A percentile compares a stretch with the other conserved stretches of the same genome.
phyloP scores from a whole-genome alignment of 2,329 filamentous ascomycete species.

The Ophiocordyceps camponoti-saundersi region DNA sequence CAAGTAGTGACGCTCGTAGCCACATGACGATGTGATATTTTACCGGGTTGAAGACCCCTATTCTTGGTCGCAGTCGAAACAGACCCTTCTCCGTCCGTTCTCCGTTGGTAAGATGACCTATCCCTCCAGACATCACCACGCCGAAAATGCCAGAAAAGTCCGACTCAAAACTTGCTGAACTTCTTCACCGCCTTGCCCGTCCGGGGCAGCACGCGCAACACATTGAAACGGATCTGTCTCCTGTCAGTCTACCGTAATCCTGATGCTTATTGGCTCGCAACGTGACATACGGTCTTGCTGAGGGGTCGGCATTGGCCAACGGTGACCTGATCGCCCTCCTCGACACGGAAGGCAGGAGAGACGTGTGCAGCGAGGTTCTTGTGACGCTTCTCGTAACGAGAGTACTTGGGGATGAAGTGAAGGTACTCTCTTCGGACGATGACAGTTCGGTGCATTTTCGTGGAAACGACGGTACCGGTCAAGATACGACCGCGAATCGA shows the following conservation, averaged over 20 bases:
- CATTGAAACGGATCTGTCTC: constrained; percentile 89
- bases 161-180: constrained; percentile 93
- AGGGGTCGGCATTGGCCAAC: constrained; percentile 99
- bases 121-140: constrained; percentile 30
- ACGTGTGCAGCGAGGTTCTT: constrained; percentile 99
- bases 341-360: constrained; percentile 98
- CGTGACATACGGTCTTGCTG: constrained; percentile 85
- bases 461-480: constrained; percentile 96
- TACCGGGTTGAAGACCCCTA: not conserved
- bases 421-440: constrained; percentile 99
- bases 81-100: not conserved
- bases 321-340: constrained; percentile 98
- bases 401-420: constrained; percentile 99
- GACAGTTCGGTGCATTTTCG: constrained; percentile 99
- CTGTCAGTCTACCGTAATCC: constrained; percentile 7
- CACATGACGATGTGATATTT: not conserved
- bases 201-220: constrained; percentile 93
- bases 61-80: not conserved
- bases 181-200: constrained; percentile 95
- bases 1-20: not conserved
- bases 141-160: constrained; percentile 35
- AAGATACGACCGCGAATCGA: constrained; percentile 99
- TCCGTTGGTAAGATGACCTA: constrained; percentile 9
- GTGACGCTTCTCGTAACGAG: constrained; percentile 99
- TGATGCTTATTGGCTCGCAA: no score